These are phyloP conservation scores for Penicillium sp. DNA, from an alignment of 2,329 filamentous ascomycete genomes.

Conservation along the genomic window DNA sequence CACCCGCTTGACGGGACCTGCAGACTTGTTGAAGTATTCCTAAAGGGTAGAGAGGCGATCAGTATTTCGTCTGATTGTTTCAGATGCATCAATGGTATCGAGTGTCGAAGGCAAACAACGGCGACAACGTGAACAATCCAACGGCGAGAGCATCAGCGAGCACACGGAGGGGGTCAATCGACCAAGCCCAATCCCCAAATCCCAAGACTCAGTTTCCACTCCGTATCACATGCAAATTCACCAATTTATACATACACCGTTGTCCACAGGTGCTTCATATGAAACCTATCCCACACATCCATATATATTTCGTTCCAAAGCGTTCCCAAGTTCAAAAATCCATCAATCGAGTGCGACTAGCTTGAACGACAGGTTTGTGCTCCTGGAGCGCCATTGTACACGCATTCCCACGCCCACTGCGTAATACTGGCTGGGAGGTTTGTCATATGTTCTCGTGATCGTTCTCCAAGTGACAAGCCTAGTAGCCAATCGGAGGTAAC, in stretches of 20 bases:
- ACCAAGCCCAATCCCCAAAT: not conserved
- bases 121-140: slow-evolving; percentile 26
- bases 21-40: slow-evolving; percentile 91
- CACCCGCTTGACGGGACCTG: slow-evolving; percentile 88
- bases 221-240: not conserved
- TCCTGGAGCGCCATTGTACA: slow-evolving; percentile 3
- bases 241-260: not conserved
- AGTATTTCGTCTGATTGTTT: slow-evolving; percentile 42
- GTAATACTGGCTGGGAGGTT: slow-evolving; percentile 1
- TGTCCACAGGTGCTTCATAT: not conserved
- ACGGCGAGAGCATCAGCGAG: slow-evolving; percentile 57
- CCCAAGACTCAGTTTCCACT: not conserved
- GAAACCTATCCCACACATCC: slow-evolving; percentile 9
- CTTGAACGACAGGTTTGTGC: slow-evolving; percentile 8
- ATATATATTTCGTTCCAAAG: slow-evolving; percentile 4
- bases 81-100: slow-evolving; percentile 22
- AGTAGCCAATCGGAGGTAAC: not conserved
- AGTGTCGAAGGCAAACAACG: slow-evolving; percentile 25
- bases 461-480: slow-evolving; percentile 2
- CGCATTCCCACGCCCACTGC: slow-evolving; percentile 6
- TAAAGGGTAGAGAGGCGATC: slow-evolving; percentile 59
- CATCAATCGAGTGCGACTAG: slow-evolving; percentile 11
- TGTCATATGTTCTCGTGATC: slow-evolving; percentile 10
- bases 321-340: slow-evolving; percentile 3
- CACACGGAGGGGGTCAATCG: slow-evolving; percentile 53